Evolutionary conservation across 148 eudicot species (phyloP), one percentile per base, ranked within the genome.

Genomic region (Hydrangea macrophylla): DNA sequence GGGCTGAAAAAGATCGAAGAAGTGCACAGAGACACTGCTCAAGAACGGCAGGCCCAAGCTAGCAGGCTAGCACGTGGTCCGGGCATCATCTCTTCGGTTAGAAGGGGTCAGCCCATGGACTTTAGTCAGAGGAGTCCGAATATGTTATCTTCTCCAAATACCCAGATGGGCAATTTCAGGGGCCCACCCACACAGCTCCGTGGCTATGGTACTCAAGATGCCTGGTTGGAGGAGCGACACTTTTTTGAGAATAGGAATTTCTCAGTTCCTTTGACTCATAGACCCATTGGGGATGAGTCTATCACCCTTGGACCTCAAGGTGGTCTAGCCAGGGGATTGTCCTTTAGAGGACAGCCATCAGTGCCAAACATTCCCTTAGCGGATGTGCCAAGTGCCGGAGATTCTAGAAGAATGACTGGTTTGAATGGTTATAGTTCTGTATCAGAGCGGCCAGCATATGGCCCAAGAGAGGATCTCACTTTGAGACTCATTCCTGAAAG

Each of bases 1-100:
- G 97, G 97, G 42, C 97, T 95, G 1, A 91, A 91, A 72, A 91
- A 88, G 87, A 91, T 91, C 48, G 95, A 91, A 64, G 97, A 91
- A 62, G 92, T 91, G 55, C 97, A 88, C 62, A 73, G 90, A 58
- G 97, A 89, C 74, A 95, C 95, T 71, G 92, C 90, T 51, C 89
- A 91, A 59, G 97, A 91, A 81, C 74, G 94, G 70, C 87, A 84
- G n/a, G 92, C 84, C 24, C 97, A 91, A 73, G 58, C 84, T 61
- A 75, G 76, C 60, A 72, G 92, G 75, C 37, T 79, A 37, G 72
- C 73, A 65, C 93, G 91, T 72, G 87, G 85, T 64, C 89, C 89
- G 20, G 81, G 86, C 75, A 70, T 78, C 68, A 81, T 77, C 55
- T 36, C 81, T 65, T 36, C 86, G 35, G 58, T 25, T 68, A 80